Percentiles rank a stretch among this genome's conserved stretches.
phyloP scores from a whole-genome alignment of 305 asterid species.

The Fraxinus latifolia region DNA sequence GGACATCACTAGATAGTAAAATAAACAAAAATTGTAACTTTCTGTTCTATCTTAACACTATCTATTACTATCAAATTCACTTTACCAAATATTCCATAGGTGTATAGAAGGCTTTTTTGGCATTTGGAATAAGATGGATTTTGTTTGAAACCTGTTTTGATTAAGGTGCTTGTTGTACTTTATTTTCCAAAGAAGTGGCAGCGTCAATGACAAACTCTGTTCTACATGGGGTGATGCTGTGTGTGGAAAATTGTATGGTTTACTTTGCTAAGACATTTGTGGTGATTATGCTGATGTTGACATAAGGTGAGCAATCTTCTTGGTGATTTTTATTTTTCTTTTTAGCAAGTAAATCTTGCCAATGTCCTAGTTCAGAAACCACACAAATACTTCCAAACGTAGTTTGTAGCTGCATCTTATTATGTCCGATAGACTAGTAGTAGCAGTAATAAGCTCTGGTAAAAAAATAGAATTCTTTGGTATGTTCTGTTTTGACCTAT shows the following conservation, averaged over 20 bases:
- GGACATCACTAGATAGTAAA: background rate
- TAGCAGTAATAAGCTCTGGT: background rate
- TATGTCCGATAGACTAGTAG: background rate
- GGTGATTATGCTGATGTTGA: background rate
- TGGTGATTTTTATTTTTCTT: background rate
- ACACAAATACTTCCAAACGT: background rate
- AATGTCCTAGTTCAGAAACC: background rate
- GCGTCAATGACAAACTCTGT: background rate
- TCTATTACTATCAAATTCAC: background rate
- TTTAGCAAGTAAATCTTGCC: background rate
- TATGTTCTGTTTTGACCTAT: background rate
- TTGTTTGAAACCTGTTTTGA: background rate
- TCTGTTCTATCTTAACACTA: background rate
- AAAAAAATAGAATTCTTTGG: background rate
- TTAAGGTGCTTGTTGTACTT: background rate
- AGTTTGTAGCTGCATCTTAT: background rate
- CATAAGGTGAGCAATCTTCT: background rate
- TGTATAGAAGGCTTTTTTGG: background rate
- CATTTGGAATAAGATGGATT: background rate
- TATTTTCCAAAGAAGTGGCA: background rate
- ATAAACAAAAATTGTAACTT: background rate
- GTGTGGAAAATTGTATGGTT: background rate
- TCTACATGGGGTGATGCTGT: background rate
- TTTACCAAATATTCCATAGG: background rate
- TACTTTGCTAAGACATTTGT: background rate